These are phyloP conservation scores for Tetrahymena thermophila DNA, from an alignment of 73 alveolate genomes.

Conservation along the genomic window DNA sequence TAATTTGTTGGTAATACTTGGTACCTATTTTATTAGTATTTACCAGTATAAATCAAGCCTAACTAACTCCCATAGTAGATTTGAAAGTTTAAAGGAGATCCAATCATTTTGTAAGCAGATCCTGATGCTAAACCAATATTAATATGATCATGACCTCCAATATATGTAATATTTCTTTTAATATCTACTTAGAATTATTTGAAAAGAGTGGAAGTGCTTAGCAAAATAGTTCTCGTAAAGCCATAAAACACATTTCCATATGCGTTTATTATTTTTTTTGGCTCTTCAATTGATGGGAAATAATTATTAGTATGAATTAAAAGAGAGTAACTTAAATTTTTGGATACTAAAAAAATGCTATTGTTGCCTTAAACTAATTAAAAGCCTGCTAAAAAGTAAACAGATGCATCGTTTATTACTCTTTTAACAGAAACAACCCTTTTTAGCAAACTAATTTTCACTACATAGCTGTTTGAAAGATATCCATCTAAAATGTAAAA, in stretches of 20 bases:
- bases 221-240: neutral
- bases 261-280: neutral
- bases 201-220: neutral
- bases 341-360: neutral
- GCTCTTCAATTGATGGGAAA: neutral
- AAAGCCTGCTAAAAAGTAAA: neutral
- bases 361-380: neutral
- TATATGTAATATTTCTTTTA: neutral
- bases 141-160: neutral
- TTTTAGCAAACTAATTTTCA: too few relatives aligned
- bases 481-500: neutral
- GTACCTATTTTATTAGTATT: neutral
- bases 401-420: neutral
- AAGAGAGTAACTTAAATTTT: neutral
- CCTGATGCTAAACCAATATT: neutral
- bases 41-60: neutral
- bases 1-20: neutral
- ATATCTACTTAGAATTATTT: neutral
- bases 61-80: neutral
- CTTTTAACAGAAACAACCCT: neutral
- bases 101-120: neutral
- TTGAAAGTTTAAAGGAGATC: neutral
- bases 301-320: neutral
- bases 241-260: neutral
- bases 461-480: neutral